A percentile compares a stretch with the other conserved stretches of the same genome.
phyloP scores from a whole-genome alignment of 2,329 filamentous ascomycete genomes.

The Alternaria sp. region DNA sequence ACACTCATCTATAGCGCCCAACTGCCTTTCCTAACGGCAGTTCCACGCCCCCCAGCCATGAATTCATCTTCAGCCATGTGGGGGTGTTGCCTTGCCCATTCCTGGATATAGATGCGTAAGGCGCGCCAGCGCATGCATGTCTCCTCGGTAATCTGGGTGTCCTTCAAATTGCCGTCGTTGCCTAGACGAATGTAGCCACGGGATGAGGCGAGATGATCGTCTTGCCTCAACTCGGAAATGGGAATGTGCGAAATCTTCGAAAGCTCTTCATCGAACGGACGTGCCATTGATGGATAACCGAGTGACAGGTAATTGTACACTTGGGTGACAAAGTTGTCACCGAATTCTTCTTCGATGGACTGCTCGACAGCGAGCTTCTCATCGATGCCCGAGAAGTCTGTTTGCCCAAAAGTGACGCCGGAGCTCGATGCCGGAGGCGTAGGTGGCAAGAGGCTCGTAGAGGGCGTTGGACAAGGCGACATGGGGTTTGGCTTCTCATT shows the following conservation, averaged over 20 bases:
- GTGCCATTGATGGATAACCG: slow-evolving; percentile 85
- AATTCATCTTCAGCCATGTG: slow-evolving; percentile 57
- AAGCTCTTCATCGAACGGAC: slow-evolving; percentile 83
- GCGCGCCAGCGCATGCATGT: slow-evolving; percentile 82
- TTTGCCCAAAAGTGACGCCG: slow-evolving; percentile 17
- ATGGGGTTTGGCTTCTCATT: slow-evolving; percentile 51
- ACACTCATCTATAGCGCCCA: slow-evolving; percentile 48
- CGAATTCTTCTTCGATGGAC: slow-evolving; percentile 70
- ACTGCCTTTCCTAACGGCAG: slow-evolving; percentile 55
- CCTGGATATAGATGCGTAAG: slow-evolving; percentile 79
- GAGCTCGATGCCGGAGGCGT: slow-evolving; percentile 44
- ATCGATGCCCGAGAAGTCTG: slow-evolving; percentile 51
- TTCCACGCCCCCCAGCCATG: slow-evolving; percentile 46
- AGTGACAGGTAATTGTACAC: slow-evolving; percentile 97
- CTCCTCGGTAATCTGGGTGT: slow-evolving; percentile 57
- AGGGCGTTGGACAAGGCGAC: slow-evolving; percentile 46
- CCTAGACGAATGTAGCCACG: slow-evolving; percentile 74
- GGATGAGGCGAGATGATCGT: slow-evolving; percentile 69
- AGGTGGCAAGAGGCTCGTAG: slow-evolving; percentile 42
- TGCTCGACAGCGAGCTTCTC: slow-evolving; percentile 52
- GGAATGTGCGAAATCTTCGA: slow-evolving; percentile 77
- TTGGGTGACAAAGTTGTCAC: slow-evolving; percentile 86
- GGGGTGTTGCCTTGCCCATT: slow-evolving; percentile 90
- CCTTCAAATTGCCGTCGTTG: slow-evolving; percentile 53
- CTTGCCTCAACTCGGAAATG: slow-evolving; percentile 70